Base-by-base conservation (phyloP, 306 rosid species). In the Quercus glauca region DNA sequence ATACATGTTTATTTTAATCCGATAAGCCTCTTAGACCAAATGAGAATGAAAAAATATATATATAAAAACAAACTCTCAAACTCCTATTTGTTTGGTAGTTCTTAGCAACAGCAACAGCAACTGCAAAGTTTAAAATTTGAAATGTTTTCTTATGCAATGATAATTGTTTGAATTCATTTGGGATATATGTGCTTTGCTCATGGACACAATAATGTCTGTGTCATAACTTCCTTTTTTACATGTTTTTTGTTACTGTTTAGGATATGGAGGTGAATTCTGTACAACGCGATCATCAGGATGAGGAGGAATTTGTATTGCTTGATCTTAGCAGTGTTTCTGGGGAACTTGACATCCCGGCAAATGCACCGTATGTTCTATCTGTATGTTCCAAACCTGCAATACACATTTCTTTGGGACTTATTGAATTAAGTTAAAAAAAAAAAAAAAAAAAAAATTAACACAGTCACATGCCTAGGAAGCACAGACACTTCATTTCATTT, bases 241-340 rank as follows among this genome's bases (percentile, higher is more conserved):
- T 41, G 52, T 60, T 43, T 43, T 15, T 49, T 33, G 18, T 55
- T 56, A 26, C 21, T 73, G 69, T 1, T 18, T 51, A 78, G 85
- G 88, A 73, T 51, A 93, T 93, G 98, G 92, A 86, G 78, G 74
- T 72, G 70, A 80, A 83, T 83, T 17, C 73, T 33, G 77, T 55
- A 28, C 61, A 74, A 11, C 73, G 59, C 37, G 74, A 80, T 77
- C 45, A 5, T 10, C 81, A 82, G 55, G 86, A 71, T 26, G 86
- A 87, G 83, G 98, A 93, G 41, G 97, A 93, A 78, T 89, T 85
- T 85, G 86, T 91, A 76, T 85, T 91, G 83, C 91, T 92, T 72
- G 89, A 93, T 75, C 87, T 93, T 73, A 87, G 89, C 76, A 82
- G 35, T 65, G 87, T 90, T 83, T 82, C 83, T 82, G 85, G 74